Percentiles rank a stretch among this genome's conserved stretches.
Conservation (phyloP, 768 basidiomycete genomes). For the Boletus reticulatus region DNA sequence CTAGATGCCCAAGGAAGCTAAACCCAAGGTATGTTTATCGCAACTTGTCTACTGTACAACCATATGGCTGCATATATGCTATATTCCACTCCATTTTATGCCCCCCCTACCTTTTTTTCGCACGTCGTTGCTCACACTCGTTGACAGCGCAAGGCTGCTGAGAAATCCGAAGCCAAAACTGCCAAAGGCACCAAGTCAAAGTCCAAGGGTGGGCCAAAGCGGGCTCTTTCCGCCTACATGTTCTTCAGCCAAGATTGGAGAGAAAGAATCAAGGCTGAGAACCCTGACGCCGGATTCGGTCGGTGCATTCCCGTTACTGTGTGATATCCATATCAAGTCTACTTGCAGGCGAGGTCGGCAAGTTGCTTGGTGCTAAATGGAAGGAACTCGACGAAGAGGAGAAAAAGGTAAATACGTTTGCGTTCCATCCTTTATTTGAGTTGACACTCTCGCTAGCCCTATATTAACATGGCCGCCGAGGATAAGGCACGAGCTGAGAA, state of each 20-base stretch:
- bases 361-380: conserved; percentile 95
- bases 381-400: conserved; percentile 90
- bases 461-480: conserved; percentile 78
- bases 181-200: conserved; percentile 75
- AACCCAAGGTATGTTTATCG: conserved; percentile 57
- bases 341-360: conserved; percentile 81
- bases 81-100: conserved; percentile 6
- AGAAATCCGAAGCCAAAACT: conserved; percentile 54
- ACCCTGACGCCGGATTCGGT: conserved; percentile 95
- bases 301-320: conserved; percentile 20
- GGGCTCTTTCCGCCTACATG: conserved; percentile 96
- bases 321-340: not conserved
- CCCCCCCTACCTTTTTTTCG: not conserved
- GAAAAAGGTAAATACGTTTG: conserved; percentile 67
- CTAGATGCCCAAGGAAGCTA: conserved; percentile 80
- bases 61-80: conserved; percentile 20
- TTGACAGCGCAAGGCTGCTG: conserved; percentile 69
- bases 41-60: not conserved
- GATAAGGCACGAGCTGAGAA: conserved; percentile 88
- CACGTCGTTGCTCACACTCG: conserved; percentile 12
- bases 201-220: conserved; percentile 67
- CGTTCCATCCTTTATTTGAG: not conserved
- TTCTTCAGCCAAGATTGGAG: conserved; percentile 98
- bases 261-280: conserved; percentile 92
- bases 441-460: conserved; percentile 56